phyloP scores from a whole-genome alignment of 257 asterid species.

The Solanum lycopersicoides region DNA sequence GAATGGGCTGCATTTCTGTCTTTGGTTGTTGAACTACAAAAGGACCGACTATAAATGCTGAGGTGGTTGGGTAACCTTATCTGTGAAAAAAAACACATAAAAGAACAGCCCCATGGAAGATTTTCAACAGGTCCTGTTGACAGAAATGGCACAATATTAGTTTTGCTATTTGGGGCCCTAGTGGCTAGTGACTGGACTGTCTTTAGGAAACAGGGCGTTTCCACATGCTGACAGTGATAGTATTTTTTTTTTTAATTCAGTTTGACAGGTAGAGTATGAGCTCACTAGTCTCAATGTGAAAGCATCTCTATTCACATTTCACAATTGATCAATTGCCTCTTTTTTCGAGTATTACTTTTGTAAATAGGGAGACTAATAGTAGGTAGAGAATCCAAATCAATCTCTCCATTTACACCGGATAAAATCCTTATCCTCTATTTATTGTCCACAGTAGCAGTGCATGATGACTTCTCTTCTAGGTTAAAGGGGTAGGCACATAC shows the following conservation, averaged over 20 bases:
- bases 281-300: neutral
- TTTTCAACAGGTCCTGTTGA: neutral
- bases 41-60: neutral
- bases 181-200: neutral
- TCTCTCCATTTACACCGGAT: neutral
- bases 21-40: neutral
- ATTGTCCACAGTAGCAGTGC: neutral
- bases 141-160: neutral
- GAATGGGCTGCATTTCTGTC: neutral
- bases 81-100: neutral
- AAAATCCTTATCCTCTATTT: neutral
- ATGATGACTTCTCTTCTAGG: neutral
- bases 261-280: neutral
- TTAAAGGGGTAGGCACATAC: neutral
- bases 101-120: neutral
- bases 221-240: neutral
- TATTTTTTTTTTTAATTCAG: neutral
- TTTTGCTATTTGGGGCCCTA: neutral
- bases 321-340: neutral
- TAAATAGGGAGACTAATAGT: neutral
- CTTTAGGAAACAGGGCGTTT: neutral
- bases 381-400: neutral
- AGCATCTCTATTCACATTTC: neutral
- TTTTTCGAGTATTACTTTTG: neutral
- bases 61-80: neutral